Base-by-base conservation (phyloP, 768 basidiomycete species). In the Phylloporus rhodoxanthus region DNA sequence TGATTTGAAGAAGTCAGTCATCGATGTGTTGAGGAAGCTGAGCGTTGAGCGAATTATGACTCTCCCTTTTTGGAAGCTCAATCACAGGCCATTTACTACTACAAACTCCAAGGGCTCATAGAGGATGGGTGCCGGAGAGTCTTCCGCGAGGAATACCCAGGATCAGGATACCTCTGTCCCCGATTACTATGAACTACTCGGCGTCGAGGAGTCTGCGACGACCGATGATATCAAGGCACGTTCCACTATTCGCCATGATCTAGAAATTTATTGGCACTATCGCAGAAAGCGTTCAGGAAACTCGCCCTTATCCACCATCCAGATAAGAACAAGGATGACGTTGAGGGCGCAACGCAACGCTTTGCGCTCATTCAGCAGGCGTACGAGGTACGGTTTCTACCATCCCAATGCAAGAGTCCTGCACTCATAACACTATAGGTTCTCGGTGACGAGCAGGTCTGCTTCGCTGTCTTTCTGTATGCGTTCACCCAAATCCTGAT, bases 351-450 rank as follows among this genome's bases (percentile, higher is more conserved):
- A 0, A 98, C 92, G 0, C 74, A 86, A 57, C 79, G 85, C 11
- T 99, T 98, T 63, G 86, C 94, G 2, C 70, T 79, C 15, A 70
- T 99, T 8, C 96, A 98, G 59, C 90, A 95, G 61, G 96, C 96
- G 4, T 98, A 98, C 61, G 96, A 98, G 77, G 93, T 88, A 55
- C 44, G 77, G 33, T 10, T 10, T 28, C n/a, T n/a, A n/a, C n/a
- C n/a, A n/a, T n/a, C n/a, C n/a, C n/a, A n/a, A n/a, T n/a, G n/a
- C n/a, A n/a, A n/a, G n/a, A n/a, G n/a, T n/a, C n/a, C n/a, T n/a
- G n/a, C n/a, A n/a, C n/a, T n/a, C n/a, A n/a, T n/a, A n/a, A n/a
- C n/a, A n/a, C n/a, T n/a, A n/a, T n/a, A n/a, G 91, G 85, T 95
- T 41, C 76, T 98, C 37, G 91, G 90, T 58, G 95, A 97, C 66